Conservation (phyloP, 768 basidiomycete species). For the Suillus lakei region DNA sequence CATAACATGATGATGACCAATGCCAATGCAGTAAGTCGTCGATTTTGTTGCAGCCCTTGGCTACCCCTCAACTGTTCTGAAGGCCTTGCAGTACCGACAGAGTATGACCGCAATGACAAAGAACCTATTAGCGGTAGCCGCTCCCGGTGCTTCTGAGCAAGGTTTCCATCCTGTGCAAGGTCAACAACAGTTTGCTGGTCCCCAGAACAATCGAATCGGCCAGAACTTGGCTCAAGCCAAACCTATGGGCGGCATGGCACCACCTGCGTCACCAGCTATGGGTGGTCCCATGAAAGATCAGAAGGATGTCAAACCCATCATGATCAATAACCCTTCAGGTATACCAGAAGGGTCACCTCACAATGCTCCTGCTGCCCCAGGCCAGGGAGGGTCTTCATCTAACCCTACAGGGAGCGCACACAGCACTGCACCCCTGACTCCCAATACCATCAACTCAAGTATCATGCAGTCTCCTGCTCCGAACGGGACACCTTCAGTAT, state of each 20-base stretch:
- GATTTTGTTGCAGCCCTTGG: not conserved
- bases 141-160: slow-evolving; percentile 43
- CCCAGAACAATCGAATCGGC: slow-evolving; percentile 35
- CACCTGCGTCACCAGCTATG: slow-evolving; percentile 56
- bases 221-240: slow-evolving; percentile 34
- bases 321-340: slow-evolving; percentile 28
- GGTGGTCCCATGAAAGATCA: slow-evolving; percentile 35
- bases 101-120: slow-evolving; percentile 42
- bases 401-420: slow-evolving; percentile 22
- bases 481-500: slow-evolving; percentile 35
- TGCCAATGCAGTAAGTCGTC: slow-evolving; percentile 21
- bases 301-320: slow-evolving; percentile 40
- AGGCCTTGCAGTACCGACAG: slow-evolving; percentile 41
- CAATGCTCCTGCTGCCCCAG: slow-evolving; percentile 37
- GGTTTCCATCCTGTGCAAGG: slow-evolving; percentile 42
- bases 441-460: too few relatives aligned
- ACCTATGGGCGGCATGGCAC: slow-evolving; percentile 50
- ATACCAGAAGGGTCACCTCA: slow-evolving; percentile 47
- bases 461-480: slow-evolving; percentile 42
- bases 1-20: slow-evolving; percentile 38
- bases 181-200: slow-evolving; percentile 38
- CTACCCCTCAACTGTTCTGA: slow-evolving; percentile 15
- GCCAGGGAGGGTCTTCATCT: slow-evolving; percentile 26
- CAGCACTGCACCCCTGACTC: slow-evolving; percentile 43
- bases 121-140: slow-evolving; percentile 27